Base-by-base conservation (phyloP, 73 alveolate species). In the Effrenium voratum region DNA sequence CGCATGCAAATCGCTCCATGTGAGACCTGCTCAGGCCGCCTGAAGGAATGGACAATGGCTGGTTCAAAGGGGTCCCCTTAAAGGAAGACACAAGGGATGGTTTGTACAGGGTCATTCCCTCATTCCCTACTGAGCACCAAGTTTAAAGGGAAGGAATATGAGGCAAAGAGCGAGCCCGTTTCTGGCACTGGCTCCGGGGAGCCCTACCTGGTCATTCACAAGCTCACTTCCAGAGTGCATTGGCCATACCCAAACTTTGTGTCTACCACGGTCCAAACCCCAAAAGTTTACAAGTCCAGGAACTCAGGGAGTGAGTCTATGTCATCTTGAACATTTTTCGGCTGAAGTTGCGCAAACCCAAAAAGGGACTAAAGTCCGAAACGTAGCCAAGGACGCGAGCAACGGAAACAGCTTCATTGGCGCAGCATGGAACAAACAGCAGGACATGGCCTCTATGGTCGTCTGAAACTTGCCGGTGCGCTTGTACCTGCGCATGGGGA, bases 401-500 rank as follows among this genome's bases (percentile, higher is more conserved):
- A 32, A 32, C 40, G 79, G 43, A 0, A 59, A 59, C 34, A 26
- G 73, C 5, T 19, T 59, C 34, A 10, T 59, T 10, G 34, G 30
- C 22, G 73, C 73, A 26, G 28, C 43, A 36, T 66, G 1, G 77
- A 36, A 30, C 43, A 66, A 32, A 36, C 77, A 26, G 43, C 22
- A n/a, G 28, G 82, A 36, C 15, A 2, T 3, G 32, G 76, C 97
- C 97, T 90, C 97, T 36, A 90, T 90, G 88, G 97, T 90, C 59
- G 97, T 90, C 88, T 90, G 97, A 52, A 90, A 90, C 97, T 90
- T 90, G 28, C 97, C 97, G 10, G 97, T 90, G n/a, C 97, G 85
- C 76, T 90, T 90, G 57, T 90, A 90, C 97, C 95, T 88, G 63
- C n/a, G 16, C 60, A 13, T 8, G 16, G 43, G 77, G n/a, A n/a